Percentiles rank a stretch among this genome's conserved stretches.
Conservation (phyloP, 108 stramenopile species). For the Stephanodiscus triporus region DNA sequence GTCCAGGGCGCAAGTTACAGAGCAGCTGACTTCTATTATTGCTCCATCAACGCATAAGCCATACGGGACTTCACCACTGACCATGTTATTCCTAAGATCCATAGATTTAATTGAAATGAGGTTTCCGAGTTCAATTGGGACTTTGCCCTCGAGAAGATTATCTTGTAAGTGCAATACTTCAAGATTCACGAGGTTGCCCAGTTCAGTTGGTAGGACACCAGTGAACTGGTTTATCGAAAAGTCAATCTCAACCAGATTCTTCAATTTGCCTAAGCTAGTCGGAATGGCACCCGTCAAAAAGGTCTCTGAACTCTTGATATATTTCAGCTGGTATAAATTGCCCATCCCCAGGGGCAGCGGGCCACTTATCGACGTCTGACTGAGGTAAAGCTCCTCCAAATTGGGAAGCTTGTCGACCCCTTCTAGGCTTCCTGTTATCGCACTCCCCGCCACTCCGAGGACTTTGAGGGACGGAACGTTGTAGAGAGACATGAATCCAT, state of each 20-base stretch:
- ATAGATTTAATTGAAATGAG: slow-evolving; percentile 14
- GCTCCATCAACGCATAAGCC: slow-evolving; percentile 27
- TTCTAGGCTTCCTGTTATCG: slow-evolving; percentile 12
- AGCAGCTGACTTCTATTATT: slow-evolving; percentile 37
- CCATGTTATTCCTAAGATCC: slow-evolving; percentile 22
- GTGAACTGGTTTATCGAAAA: slow-evolving; percentile 14
- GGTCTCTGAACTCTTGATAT: slow-evolving; percentile 17
- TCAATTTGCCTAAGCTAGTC: slow-evolving; percentile 9
- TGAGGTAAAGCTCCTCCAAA: slow-evolving; percentile 37
- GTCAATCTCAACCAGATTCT: slow-evolving; percentile 25
- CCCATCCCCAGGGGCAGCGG: slow-evolving; percentile 27
- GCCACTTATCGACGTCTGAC: slow-evolving; percentile 24
- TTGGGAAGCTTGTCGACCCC: slow-evolving; percentile 17
- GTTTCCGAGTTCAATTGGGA: slow-evolving; percentile 33
- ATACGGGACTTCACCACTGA: slow-evolving; percentile 32
- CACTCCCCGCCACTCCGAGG: slow-evolving; percentile 50
- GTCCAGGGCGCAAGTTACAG: slow-evolving; percentile 17
- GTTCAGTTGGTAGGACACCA: slow-evolving; percentile 18
- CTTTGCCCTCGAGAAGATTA: slow-evolving; percentile 29
- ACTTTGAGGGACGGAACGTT: slow-evolving; percentile 27
- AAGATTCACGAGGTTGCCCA: slow-evolving; percentile 13
- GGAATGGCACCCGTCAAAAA: slow-evolving; percentile 49
- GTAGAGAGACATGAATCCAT: slow-evolving; percentile 18
- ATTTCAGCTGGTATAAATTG: slow-evolving; percentile 11
- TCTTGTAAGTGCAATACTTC: slow-evolving; percentile 16